These are phyloP conservation scores for Wickerhamiella qilinensis DNA, from an alignment of 805 yeast genomes.

Conservation along the genomic window DNA sequence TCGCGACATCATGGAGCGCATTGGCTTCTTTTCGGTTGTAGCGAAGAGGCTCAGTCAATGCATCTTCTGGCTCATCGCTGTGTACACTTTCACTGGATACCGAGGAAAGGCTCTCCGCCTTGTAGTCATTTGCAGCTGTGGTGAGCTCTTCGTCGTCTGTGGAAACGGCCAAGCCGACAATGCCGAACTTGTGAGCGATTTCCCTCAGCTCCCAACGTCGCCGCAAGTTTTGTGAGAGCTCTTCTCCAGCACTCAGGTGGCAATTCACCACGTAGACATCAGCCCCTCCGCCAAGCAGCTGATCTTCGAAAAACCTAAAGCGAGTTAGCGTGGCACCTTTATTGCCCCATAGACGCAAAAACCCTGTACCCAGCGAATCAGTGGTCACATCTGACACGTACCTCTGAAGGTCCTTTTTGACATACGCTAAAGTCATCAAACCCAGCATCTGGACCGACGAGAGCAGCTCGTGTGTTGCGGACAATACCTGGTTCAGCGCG, in stretches of 20 bases:
- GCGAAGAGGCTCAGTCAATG: background rate
- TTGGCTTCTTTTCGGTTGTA: too few relatives aligned
- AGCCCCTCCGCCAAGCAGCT: conserved; percentile 17
- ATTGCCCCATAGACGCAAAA: conserved; percentile 42
- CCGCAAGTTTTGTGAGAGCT: conserved; percentile 22
- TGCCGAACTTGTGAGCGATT: conserved; percentile 20
- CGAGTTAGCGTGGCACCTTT: conserved; percentile 39
- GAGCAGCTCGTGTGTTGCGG: conserved; percentile 22
- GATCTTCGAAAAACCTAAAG: conserved; percentile 22
- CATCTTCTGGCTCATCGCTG: conserved; percentile 1
- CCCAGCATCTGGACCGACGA: conserved; percentile 37
- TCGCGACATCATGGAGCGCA: background rate
- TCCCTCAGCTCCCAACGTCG: conserved; percentile 32
- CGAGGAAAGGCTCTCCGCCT: conserved; percentile 1
- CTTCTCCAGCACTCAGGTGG: conserved; percentile 34
- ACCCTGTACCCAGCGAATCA: conserved; percentile 39
- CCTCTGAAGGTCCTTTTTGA: conserved; percentile 18
- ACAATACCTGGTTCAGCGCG: conserved; percentile 13
- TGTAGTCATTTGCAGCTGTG: conserved; percentile 2
- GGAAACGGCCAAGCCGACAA: conserved; percentile 12
- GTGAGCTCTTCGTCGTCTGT: background rate
- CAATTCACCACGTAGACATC: conserved; percentile 29
- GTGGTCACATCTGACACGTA: conserved; percentile 28
- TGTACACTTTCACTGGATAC: background rate
- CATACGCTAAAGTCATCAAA: conserved; percentile 31